Base-by-base conservation (phyloP, 1,139 yeast genomes). In the Lodderomyces orthopsilosis region DNA sequence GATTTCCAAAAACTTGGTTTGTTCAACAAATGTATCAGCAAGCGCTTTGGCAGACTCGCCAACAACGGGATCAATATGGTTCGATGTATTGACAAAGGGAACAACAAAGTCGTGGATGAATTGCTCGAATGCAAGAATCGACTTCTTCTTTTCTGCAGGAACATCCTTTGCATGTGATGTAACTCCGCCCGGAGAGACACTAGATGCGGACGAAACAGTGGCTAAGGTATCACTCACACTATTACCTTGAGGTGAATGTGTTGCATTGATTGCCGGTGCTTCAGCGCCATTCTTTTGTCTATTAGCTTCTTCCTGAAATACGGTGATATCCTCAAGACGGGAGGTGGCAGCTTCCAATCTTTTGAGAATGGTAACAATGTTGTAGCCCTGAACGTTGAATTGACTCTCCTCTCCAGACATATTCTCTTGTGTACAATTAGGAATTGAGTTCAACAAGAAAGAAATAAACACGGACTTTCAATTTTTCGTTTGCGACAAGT, bases 301-400 rank as follows among this genome's bases (percentile, higher is more conserved):
- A 42, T 54, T 55, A 28, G 63, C 58, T 40, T 77, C 83, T 50
- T 84, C 87, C 60, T 87, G 96, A 60, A 78, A 83, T 46, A 86
- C 77, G 19, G 95, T 86, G 45, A 90, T 81, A 63, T 90, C 96
- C 58, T 90, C 97, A 56, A 90, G 79, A 42, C 97, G 79, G 12
- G 96, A 85, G 12, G 97, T 89, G 34, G 97, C 97, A 14, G 95
- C 93, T 64, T 90, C 97, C 56, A 90, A 77, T 51, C 96, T 69
- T 58, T 88, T 88, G 66, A 88, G 77, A 46, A 88, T 75, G 46
- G 94, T 88, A 38, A 85, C 87, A 49, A 88, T 75, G 61, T 86
- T 88, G 68, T 84, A 86, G 18, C 94, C 93, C 56, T 85, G 93
- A 37, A 83, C 79, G 54, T 79, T 79, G 60, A 79, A 77, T 57